Evolutionary conservation across 2,329 filamentous ascomycete species (phyloP).

Genomic region (Pseudophaeomoniella oleicola): DNA sequence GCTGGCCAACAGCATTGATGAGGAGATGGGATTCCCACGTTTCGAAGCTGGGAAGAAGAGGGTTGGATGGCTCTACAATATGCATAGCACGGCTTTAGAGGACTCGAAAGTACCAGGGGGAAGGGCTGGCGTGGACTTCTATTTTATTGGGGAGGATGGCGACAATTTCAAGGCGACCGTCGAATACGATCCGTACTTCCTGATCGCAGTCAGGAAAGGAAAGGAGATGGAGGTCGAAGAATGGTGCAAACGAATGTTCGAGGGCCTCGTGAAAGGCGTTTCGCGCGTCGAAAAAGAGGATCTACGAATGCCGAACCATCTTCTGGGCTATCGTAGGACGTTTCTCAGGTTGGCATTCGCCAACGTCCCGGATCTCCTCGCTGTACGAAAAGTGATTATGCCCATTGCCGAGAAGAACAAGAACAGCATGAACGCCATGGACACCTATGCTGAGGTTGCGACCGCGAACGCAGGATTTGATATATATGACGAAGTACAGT

Average conservation of each 20-base stretch:
- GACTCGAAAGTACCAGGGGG: constrained; percentile 74
- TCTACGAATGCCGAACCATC: constrained; percentile 84
- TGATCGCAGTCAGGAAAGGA: constrained; percentile 78
- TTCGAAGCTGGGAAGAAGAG: constrained; percentile 79
- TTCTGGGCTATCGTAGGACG: constrained; percentile 76
- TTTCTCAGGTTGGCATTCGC: constrained; percentile 78
- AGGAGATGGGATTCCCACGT: constrained; percentile 82
- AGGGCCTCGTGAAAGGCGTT: constrained; percentile 67
- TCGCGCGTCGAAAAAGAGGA: constrained; percentile 81
- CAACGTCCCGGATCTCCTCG: constrained; percentile 74
- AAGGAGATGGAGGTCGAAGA: constrained; percentile 90
- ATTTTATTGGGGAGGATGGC: constrained; percentile 84
- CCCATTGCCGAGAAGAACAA: constrained; percentile 93
- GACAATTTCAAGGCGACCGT: constrained; percentile 90
- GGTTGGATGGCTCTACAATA: constrained; percentile 88
- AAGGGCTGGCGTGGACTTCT: constrained; percentile 84
- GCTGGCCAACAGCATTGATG: constrained; percentile 80
- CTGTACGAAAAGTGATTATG: constrained; percentile 70
- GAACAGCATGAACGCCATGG: constrained; percentile 91
- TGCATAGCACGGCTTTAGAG: constrained; percentile 75
- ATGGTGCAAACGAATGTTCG: constrained; percentile 68
- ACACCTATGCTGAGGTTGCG: constrained; percentile 93
- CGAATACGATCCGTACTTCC: constrained; percentile 92
- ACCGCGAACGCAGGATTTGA: constrained; percentile 74
- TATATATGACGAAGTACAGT: constrained; percentile 84